Evolutionary conservation across 768 basidiomycete genomes (phyloP).

Genomic region (Hysterangium stoloniferum): DNA sequence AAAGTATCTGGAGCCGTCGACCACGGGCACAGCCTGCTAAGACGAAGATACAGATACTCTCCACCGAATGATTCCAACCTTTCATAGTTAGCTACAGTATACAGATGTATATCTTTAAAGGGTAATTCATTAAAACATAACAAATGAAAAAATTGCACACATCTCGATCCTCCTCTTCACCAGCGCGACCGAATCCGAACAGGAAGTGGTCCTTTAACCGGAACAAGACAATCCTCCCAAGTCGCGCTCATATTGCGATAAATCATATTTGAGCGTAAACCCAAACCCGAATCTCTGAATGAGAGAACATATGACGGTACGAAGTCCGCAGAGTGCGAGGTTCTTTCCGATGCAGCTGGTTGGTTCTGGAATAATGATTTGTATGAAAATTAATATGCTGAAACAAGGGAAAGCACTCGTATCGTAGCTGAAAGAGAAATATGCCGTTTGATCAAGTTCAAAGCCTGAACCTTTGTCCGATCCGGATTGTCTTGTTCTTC

Average conservation of each 20-base stretch:
- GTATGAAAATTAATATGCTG: constrained; percentile 21
- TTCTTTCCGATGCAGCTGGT: constrained; percentile 44
- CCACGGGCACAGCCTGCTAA: too few relatives aligned
- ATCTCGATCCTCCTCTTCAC: too few relatives aligned
- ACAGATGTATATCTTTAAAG: too few relatives aligned
- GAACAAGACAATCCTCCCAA: constrained; percentile 24
- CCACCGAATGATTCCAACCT: too few relatives aligned
- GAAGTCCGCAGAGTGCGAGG: constrained; percentile 35
- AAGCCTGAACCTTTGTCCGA: constrained; percentile 15
- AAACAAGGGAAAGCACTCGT: background rate
- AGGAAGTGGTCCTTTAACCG: constrained; percentile 21
- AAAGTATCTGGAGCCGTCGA: too few relatives aligned
- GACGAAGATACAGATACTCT: too few relatives aligned
- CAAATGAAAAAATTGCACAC: too few relatives aligned
- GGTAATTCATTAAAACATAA: too few relatives aligned
- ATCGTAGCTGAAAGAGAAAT: constrained; percentile 10
- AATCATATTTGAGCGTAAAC: constrained; percentile 27
- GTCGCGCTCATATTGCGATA: constrained; percentile 20
- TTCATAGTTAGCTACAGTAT: too few relatives aligned
- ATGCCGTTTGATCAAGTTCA: background rate
- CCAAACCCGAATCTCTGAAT: constrained; percentile 32
- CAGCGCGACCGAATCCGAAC: background rate
- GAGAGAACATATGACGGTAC: constrained; percentile 30
- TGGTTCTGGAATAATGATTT: constrained; percentile 41
- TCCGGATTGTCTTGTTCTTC: constrained; percentile 38